Evolutionary conservation across 2,329 filamentous ascomycete genomes (phyloP).

Genomic region (Knufia fluminis): DNA sequence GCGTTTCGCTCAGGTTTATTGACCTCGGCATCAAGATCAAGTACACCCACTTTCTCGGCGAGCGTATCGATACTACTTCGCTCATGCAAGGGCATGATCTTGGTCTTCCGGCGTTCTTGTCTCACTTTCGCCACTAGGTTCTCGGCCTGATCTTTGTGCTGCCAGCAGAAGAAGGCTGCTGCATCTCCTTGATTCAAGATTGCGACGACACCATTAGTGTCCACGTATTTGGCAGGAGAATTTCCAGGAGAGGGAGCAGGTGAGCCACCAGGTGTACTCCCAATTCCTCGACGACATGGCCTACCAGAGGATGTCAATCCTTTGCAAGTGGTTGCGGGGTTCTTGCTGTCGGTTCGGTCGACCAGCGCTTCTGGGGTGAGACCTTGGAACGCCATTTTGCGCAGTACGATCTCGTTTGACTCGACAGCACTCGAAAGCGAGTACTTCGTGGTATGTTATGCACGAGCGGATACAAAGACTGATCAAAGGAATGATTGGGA

Average conservation of each 20-base stretch:
- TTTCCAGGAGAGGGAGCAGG: conserved; percentile 25
- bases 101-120: conserved; percentile 39
- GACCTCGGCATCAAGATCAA: conserved; percentile 47
- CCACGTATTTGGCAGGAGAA: conserved; percentile 14
- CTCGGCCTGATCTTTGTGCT: conserved; percentile 80
- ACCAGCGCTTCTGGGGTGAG: conserved; percentile 6
- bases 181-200: conserved; percentile 23
- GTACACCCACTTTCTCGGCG: conserved; percentile 64
- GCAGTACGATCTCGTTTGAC: background rate
- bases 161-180: conserved; percentile 69
- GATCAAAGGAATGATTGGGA: too few relatives aligned
- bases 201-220: conserved; percentile 22
- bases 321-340: conserved; percentile 74
- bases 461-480: too few relatives aligned
- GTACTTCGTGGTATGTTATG: too few relatives aligned
- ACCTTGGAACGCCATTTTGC: conserved; percentile 5
- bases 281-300: conserved; percentile 67
- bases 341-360: conserved; percentile 50
- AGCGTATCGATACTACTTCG: conserved; percentile 80
- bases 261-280: conserved; percentile 26
- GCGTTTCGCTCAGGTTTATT: conserved; percentile 10
- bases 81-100: conserved; percentile 50
- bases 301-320: conserved; percentile 76
- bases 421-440: too few relatives aligned
- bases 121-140: conserved; percentile 33